Evolutionary conservation across 2,329 filamentous ascomycete species (phyloP).

Genomic region (Pseudocercospora crystallina): DNA sequence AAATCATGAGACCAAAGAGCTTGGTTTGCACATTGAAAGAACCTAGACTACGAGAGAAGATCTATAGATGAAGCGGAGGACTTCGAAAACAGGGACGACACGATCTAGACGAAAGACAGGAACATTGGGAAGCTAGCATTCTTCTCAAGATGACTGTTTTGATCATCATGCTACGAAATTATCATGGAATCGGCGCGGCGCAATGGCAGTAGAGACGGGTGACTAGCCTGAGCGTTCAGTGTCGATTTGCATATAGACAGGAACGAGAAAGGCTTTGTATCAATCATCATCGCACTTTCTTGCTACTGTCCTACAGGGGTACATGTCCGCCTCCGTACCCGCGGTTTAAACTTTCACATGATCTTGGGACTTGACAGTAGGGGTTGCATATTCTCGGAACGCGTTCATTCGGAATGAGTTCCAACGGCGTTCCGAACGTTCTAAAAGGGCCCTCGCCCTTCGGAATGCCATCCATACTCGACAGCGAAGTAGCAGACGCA

Average conservation of each 20-base stretch:
- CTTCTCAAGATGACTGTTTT: background rate
- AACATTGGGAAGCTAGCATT: slow-evolving; percentile 3
- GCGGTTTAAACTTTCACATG: too few species aligned
- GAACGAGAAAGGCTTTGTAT: background rate
- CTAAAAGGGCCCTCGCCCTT: too few species aligned
- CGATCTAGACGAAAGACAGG: background rate
- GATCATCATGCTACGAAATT: slow-evolving; percentile 3
- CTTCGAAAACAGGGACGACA: background rate
- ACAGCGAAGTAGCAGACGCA: too few species aligned
- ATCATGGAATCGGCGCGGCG: slow-evolving; percentile 5
- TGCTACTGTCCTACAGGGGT: too few species aligned
- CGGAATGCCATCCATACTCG: too few species aligned
- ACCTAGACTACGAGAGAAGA: slow-evolving; percentile 1
- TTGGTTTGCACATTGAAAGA: background rate
- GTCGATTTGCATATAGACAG: slow-evolving; percentile 3
- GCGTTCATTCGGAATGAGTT: too few species aligned
- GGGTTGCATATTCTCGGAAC: too few species aligned
- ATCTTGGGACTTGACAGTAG: too few species aligned
- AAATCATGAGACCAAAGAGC: slow-evolving; percentile 5
- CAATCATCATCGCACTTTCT: background rate
- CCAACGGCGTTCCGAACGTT: too few species aligned
- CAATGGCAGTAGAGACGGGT: slow-evolving; percentile 6
- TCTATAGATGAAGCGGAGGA: slow-evolving; percentile 4
- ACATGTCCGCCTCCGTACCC: too few species aligned
- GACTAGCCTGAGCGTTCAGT: slow-evolving; percentile 2